Evolutionary conservation across 164 flowering plant genomes (phyloP).

Genomic region (Nymphaea thermarum): DNA sequence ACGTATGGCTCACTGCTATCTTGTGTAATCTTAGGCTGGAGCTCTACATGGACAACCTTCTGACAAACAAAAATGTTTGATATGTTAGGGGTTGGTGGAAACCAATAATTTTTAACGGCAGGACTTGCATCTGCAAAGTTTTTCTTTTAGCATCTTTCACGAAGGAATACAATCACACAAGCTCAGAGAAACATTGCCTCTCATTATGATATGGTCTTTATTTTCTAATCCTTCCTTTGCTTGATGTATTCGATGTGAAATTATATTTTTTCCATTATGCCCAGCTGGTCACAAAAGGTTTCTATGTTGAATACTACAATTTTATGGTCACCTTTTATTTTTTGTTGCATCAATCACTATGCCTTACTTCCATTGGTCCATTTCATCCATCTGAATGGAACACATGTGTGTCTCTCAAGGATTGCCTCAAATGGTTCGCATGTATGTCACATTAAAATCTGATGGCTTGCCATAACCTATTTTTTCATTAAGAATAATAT

Average conservation of each 20-base stretch:
- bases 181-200: slow-evolving; percentile 88
- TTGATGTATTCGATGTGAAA: background rate
- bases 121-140: slow-evolving; percentile 73
- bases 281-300: no score
- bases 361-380: background rate
- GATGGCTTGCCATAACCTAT: background rate
- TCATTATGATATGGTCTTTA: slow-evolving; percentile 76
- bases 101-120: slow-evolving; percentile 71
- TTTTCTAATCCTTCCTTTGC: background rate
- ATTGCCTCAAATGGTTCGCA: no score
- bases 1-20: background rate
- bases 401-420: background rate
- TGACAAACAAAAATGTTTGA: background rate
- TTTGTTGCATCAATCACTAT: background rate
- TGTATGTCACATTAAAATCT: background rate
- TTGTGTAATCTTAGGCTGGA: background rate
- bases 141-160: slow-evolving; percentile 53
- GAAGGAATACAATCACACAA: slow-evolving; percentile 77
- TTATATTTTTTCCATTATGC: background rate
- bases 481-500: no score
- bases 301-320: no score
- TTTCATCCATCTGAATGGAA: background rate
- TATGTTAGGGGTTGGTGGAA: slow-evolving; percentile 93
- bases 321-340: no score
- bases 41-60: background rate